phyloP scores from a whole-genome alignment of 1,284 basidiomycete genomes.

The Rhizopogon parksii region DNA sequence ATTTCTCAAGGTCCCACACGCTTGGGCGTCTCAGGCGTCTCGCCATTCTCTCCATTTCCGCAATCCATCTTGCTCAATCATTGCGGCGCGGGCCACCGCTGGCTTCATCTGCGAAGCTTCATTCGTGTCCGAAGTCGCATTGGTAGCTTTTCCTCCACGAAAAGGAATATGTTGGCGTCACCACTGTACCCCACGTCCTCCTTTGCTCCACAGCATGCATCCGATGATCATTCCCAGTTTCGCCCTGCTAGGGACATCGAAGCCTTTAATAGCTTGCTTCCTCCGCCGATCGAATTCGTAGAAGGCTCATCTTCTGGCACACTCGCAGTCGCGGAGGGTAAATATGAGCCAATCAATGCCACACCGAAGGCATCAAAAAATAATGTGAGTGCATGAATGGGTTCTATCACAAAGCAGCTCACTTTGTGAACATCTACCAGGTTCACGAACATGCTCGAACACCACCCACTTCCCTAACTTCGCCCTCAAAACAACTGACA shows the following conservation, averaged over 20 bases:
- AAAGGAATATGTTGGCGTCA: constrained; percentile 49
- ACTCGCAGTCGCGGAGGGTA: constrained; percentile 60
- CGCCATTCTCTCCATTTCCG: constrained; percentile 3
- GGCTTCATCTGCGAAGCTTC: constrained; percentile 6
- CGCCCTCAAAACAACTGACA: constrained; percentile 20
- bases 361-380: constrained; percentile 33
- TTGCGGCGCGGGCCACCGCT: background rate
- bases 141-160: constrained; percentile 5
- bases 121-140: constrained; percentile 4
- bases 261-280: constrained; percentile 65
- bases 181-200: constrained; percentile 45
- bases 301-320: constrained; percentile 73
- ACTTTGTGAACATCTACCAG: constrained; percentile 7
- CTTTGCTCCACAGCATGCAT: constrained; percentile 41
- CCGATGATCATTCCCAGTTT: constrained; percentile 48
- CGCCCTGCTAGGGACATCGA: constrained; percentile 64
- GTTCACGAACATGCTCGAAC: constrained; percentile 20
- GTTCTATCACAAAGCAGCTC: constrained; percentile 1
- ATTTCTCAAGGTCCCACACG: constrained; percentile 10
- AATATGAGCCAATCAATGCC: constrained; percentile 72
- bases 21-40: constrained; percentile 3
- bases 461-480: constrained; percentile 12
- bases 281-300: constrained; percentile 70
- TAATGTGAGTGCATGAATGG: constrained; percentile 23
- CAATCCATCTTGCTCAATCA: constrained; percentile 4